Base-by-base conservation (phyloP, 2,329 filamentous ascomycete genomes). In the Rhinocladiella mackenziei region DNA sequence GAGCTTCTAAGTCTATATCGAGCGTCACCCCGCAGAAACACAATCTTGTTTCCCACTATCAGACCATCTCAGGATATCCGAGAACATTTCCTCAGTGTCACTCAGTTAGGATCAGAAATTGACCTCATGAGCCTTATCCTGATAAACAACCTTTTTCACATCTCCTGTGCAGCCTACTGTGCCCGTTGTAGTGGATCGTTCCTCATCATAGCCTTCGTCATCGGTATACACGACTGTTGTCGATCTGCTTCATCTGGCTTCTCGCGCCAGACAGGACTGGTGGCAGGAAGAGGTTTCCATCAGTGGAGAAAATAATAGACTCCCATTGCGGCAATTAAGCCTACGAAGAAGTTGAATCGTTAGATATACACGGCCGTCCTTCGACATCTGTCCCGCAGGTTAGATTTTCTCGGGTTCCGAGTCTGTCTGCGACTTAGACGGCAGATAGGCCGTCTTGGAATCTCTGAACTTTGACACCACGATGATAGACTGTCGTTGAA, bases 321-420 rank as follows among this genome's bases (percentile, higher is more conserved):
- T 0, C 53, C 60, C 0, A 71, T 70, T 0, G 86, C 77, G 8
- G 94, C 76, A 34, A 87, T 71, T 61, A 94, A 89, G 0, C 89
- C 89, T 31, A 77, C 77, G 63, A 96, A 94, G 71, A 89, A 96
- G 65, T 95, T 95, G 57, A 96, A 60, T 54, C 89, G 86, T 71
- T 94, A 96, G 48, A 96, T 80, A 60, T 94, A 94, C 1, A 76
- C 69, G 66, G 36, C 67, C 59, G 52, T 69, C 68, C 55, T 64
- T 65, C 87, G 61, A 75, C 74, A 67, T 57, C 54, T 57, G 45
- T 58, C 56, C 22, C 43, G 53, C 42, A 47, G 34, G 75, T 33
- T n/a, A n/a, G n/a, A n/a, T n/a, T n/a, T n/a, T n/a, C n/a, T 86
- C 87, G 1, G 83, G 78, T 65, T 94, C 89, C 42, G 77, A 70